Percentiles rank a stretch among this genome's conserved stretches.
phyloP scores from a whole-genome alignment of 2,329 filamentous ascomycete genomes.

The Epichloe typhina region DNA sequence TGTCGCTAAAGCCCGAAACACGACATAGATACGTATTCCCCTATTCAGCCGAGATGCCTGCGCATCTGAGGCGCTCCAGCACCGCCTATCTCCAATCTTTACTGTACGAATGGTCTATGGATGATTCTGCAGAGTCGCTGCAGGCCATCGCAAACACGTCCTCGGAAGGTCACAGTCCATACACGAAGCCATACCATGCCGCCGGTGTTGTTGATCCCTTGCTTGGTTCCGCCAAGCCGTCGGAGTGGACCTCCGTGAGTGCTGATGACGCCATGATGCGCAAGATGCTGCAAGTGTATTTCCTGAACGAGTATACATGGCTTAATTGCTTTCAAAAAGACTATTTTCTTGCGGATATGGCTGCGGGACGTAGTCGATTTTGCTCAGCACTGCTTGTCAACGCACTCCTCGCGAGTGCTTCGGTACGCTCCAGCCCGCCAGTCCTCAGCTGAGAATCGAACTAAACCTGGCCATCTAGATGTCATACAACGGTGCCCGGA shows the following conservation, averaged over 20 bases:
- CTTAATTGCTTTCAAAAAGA: slow-evolving; percentile 25
- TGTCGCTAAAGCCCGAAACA: slow-evolving; percentile 23
- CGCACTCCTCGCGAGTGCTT: slow-evolving; percentile 21
- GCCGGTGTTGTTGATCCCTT: slow-evolving; percentile 20
- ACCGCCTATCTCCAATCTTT: slow-evolving; percentile 16
- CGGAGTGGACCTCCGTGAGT: slow-evolving; percentile 24
- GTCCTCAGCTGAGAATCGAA: no score
- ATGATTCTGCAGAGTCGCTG: slow-evolving; percentile 3
- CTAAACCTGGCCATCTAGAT: no score
- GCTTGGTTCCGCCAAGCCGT: slow-evolving; percentile 16
- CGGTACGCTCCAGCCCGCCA: slow-evolving; percentile 14
- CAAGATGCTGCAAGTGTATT: slow-evolving; percentile 14
- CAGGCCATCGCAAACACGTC: not conserved
- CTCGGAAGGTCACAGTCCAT: slow-evolving; percentile 9
- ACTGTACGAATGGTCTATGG: slow-evolving; percentile 12
- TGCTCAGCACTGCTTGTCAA: slow-evolving; percentile 29
- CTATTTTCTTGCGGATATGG: slow-evolving; percentile 26
- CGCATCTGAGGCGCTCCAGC: slow-evolving; percentile 1
- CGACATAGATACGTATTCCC: slow-evolving; percentile 26
- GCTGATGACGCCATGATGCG: slow-evolving; percentile 22
- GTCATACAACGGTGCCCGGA: no score
- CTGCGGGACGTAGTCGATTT: slow-evolving; percentile 15
- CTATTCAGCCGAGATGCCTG: slow-evolving; percentile 15
- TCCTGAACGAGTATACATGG: slow-evolving; percentile 24
- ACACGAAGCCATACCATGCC: slow-evolving; percentile 25